These are phyloP conservation scores for Crotalaria pallida DNA, from an alignment of 306 rosid genomes.

Conservation along the genomic window DNA sequence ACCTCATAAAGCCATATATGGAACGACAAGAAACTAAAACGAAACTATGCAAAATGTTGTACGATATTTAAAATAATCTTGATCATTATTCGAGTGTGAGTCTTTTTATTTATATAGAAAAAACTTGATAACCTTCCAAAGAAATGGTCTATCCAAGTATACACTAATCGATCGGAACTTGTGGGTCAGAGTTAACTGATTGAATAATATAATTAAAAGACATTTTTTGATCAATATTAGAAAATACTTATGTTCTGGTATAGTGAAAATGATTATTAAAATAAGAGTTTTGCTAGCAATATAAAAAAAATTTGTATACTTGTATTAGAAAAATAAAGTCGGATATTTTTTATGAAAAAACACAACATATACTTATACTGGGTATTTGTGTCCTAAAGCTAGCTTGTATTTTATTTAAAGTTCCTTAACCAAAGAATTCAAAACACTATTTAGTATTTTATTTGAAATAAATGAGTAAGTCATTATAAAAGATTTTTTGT, in stretches of 20 bases:
- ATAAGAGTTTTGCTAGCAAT: too few species aligned
- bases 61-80: not conserved
- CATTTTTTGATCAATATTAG: not conserved
- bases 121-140: not conserved
- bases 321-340: too few species aligned
- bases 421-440: too few species aligned
- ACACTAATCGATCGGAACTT: not conserved
- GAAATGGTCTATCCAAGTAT: not conserved
- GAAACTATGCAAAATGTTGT: not conserved
- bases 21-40: not conserved
- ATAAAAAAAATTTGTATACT: too few species aligned
- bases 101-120: too few species aligned
- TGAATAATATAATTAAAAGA: not conserved
- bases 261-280: not conserved
- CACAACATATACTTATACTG: too few species aligned
- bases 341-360: too few species aligned
- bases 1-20: not conserved
- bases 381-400: too few species aligned
- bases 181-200: not conserved
- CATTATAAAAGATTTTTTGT: too few species aligned
- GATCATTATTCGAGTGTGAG: not conserved
- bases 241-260: not conserved
- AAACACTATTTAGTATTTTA: too few species aligned
- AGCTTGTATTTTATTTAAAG: too few species aligned
- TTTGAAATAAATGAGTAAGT: too few species aligned